Conservation (phyloP, 192 early-diverging fungal species). For the Chytriomyces hyalinus region DNA sequence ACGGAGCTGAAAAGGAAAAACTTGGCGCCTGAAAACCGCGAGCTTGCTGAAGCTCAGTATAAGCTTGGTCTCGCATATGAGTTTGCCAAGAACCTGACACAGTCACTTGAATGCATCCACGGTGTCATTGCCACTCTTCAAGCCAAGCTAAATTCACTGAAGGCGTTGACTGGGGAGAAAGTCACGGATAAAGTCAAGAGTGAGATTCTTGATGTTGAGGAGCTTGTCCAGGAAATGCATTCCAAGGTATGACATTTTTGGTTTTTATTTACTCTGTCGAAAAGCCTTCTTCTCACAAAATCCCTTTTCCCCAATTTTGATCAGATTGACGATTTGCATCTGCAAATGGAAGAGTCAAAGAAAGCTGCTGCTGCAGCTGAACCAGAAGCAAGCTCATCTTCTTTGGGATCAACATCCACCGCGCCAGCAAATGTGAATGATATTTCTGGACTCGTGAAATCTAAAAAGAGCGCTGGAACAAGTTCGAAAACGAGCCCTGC, state of each 20-base stretch:
- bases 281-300: background rate
- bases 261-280: background rate
- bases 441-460: constrained; percentile 56
- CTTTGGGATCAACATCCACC: constrained; percentile 19
- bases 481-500: background rate
- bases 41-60: constrained; percentile 75
- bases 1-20: constrained; percentile 58
- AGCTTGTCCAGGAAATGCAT: constrained; percentile 67
- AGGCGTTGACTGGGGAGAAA: constrained; percentile 53
- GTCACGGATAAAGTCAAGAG: constrained; percentile 41
- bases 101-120: constrained; percentile 62
- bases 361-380: background rate
- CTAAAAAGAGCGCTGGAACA: constrained; percentile 4
- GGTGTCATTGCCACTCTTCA: constrained; percentile 62
- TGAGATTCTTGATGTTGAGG: constrained; percentile 67
- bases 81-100: constrained; percentile 53
- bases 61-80: constrained; percentile 73
- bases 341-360: constrained; percentile 47
- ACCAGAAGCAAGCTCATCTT: constrained; percentile 7
- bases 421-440: constrained; percentile 50
- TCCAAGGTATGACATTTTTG: constrained; percentile 54
- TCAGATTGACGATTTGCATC: constrained; percentile 31
- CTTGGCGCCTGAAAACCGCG: constrained; percentile 58
- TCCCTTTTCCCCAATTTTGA: background rate
- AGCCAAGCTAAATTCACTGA: constrained; percentile 51